Percentiles rank a stretch among this genome's conserved stretches.
phyloP scores from a whole-genome alignment of 2,329 filamentous ascomycete species.

The Pseudopyrenochaeta lycopersici region DNA sequence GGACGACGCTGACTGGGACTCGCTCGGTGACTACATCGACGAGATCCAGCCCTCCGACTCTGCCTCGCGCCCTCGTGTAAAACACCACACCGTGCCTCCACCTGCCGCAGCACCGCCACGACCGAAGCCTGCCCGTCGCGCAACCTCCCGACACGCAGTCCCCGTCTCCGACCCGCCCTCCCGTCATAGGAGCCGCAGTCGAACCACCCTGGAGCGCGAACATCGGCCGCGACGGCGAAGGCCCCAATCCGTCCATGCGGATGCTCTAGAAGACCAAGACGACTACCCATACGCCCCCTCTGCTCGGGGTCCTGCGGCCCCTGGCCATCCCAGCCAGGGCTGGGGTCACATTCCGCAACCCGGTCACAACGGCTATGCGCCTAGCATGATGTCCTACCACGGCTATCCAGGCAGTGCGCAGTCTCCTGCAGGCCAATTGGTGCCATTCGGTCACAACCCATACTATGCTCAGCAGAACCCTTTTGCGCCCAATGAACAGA shows the following conservation, averaged over 20 bases:
- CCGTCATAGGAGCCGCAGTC: slow-evolving; percentile 43
- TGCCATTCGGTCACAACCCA: slow-evolving; percentile 48
- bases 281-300: slow-evolving; percentile 53
- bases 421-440: slow-evolving; percentile 38
- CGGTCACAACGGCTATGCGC: slow-evolving; percentile 47
- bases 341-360: slow-evolving; percentile 49
- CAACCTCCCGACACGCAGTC: slow-evolving; percentile 49
- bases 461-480: slow-evolving; percentile 49
- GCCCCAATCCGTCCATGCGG: slow-evolving; percentile 49
- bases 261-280: slow-evolving; percentile 55
- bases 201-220: slow-evolving; percentile 42
- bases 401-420: slow-evolving; percentile 33
- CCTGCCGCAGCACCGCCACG: slow-evolving; percentile 45
- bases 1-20: slow-evolving; percentile 32
- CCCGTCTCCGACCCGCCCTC: slow-evolving; percentile 42
- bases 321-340: slow-evolving; percentile 46
- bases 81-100: slow-evolving; percentile 36
- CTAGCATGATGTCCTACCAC: slow-evolving; percentile 49
- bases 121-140: slow-evolving; percentile 49
- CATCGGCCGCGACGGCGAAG: slow-evolving; percentile 41
- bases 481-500: slow-evolving; percentile 37
- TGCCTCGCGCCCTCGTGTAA: slow-evolving; percentile 53
- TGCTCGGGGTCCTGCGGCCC: slow-evolving; percentile 35
- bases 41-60: slow-evolving; percentile 61
- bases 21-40: slow-evolving; percentile 45